phyloP scores from a whole-genome alignment of 2,329 filamentous ascomycete species.

The Periconia sp. region DNA sequence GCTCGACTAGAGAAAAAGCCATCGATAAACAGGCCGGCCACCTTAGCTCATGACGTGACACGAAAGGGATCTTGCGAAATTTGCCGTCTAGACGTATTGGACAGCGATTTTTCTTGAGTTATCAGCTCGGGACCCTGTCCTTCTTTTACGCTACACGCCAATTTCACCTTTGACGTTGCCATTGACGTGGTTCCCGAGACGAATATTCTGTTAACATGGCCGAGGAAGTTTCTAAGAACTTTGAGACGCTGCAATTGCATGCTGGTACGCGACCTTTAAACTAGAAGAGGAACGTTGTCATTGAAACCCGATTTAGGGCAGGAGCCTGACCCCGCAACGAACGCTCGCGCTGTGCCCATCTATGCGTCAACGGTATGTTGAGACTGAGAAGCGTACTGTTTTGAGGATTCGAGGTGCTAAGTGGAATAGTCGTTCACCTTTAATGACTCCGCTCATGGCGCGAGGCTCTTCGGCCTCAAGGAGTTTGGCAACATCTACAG shows the following conservation, averaged over 20 bases:
- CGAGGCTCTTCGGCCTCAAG: conserved; percentile 93
- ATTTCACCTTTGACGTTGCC: conserved; percentile 2
- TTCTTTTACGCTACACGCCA: background rate
- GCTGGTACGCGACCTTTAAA: conserved; percentile 44
- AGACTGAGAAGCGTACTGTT: background rate
- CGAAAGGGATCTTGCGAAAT: conserved; percentile 20
- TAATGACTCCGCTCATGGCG: conserved; percentile 95
- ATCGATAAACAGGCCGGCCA: conserved; percentile 9
- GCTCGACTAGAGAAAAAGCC: conserved; percentile 8
- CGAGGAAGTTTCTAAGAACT: conserved; percentile 51
- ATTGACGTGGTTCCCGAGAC: conserved; percentile 32
- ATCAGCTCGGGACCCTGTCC: too few species aligned
- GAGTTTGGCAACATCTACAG: conserved; percentile 98
- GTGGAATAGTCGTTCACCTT: conserved; percentile 77
- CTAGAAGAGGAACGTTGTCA: conserved; percentile 2
- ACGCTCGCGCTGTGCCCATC: conserved; percentile 90
- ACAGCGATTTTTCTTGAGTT: too few species aligned
- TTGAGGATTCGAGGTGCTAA: conserved; percentile 15
- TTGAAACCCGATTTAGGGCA: conserved; percentile 62
- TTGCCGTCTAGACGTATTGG: too few species aligned
- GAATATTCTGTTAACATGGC: conserved; percentile 34
- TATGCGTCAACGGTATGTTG: conserved; percentile 79
- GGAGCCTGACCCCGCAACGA: conserved; percentile 78
- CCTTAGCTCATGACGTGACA: conserved; percentile 35
- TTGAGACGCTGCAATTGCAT: conserved; percentile 60